A percentile compares a stretch with the other conserved stretches of the same genome.
Evolutionary conservation across 148 eudicot species (phyloP).

Genomic region (Tetragonia tetragonoides): DNA sequence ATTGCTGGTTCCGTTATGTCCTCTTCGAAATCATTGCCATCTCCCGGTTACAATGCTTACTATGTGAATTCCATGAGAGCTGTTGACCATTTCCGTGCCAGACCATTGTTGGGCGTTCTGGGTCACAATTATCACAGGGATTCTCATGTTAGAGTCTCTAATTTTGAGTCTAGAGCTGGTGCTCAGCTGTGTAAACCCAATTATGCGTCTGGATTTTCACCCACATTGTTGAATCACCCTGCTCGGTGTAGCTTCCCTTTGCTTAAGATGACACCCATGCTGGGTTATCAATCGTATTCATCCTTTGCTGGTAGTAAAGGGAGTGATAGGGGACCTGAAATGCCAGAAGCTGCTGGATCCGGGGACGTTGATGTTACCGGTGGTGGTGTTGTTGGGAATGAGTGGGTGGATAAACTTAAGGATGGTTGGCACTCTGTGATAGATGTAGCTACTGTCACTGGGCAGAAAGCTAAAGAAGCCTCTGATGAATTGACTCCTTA

Average conservation of each 20-base stretch:
- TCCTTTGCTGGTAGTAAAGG: slow-evolving; percentile 46
- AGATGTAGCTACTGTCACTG: slow-evolving; percentile 43
- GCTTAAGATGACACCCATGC: slow-evolving; percentile 34
- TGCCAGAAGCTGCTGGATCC: slow-evolving; percentile 40
- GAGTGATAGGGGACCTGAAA: slow-evolving; percentile 35
- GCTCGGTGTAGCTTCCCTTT: slow-evolving; percentile 26
- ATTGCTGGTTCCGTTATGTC: slow-evolving; percentile 20
- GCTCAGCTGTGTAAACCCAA: slow-evolving; percentile 26
- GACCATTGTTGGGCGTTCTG: slow-evolving; percentile 31
- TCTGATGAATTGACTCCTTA: slow-evolving; percentile 58
- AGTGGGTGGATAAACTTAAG: slow-evolving; percentile 60
- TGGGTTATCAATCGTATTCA: slow-evolving; percentile 45
- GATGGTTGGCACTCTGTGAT: slow-evolving; percentile 55
- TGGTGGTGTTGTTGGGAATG: slow-evolving; percentile 48
- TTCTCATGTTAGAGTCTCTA: slow-evolving; percentile 23
- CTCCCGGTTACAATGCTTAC: slow-evolving; percentile 20
- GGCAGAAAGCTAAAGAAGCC: slow-evolving; percentile 62
- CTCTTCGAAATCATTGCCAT: slow-evolving; percentile 19
- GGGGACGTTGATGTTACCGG: slow-evolving; percentile 32
- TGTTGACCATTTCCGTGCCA: slow-evolving; percentile 22
- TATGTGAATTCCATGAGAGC: slow-evolving; percentile 11
- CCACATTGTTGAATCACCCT: slow-evolving; percentile 28
- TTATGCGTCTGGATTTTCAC: slow-evolving; percentile 30
- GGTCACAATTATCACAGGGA: slow-evolving; percentile 32
- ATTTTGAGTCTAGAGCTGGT: slow-evolving; percentile 23